Base-by-base conservation (phyloP, 208 protist genomes). In the Crithidia thermophila region DNA sequence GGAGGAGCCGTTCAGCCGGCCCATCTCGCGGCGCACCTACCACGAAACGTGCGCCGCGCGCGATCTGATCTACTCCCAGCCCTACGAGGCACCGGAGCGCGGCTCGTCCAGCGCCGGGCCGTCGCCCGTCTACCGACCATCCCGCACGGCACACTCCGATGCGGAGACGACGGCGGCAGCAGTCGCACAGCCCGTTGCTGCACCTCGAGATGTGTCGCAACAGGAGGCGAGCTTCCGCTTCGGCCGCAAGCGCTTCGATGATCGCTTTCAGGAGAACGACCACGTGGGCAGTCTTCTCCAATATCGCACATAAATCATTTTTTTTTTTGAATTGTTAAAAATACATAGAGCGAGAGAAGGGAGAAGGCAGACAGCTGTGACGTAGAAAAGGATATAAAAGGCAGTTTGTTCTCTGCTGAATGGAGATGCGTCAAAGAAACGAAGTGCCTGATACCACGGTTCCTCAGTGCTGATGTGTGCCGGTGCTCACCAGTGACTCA, bases 31-130 rank as follows among this genome's bases (percentile, higher is more conserved):
- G 18, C 79, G 67, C 28, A 76, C 66, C n/a, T 84, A 75, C 52
- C 78, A 86, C 40, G 78, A 85, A 28, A 78, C 75, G 47, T 81
- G 70, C 46, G 75, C 82, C 6, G 85, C 87, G 33, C 82, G 84
- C 21, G 84, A 93, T 36, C 79, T 95, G 2, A 82, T 95, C 64
- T 95, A 91, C 63, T 58, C 64, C n/a, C 57, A 77, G 34, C 52
- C 47, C 28, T 45, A 70, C 52, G 70, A 69, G 31, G 53, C 55
- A 18, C 53, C 71, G n/a, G 46, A 58, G 23, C 55, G 50, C 1
- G 14, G 3, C 16, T 43, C 31, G 27, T 30, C 42, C 4, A 31
- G 52, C 8, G 51, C 59, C 2, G 51, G 31, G 23, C 42, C 69
- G 3, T 58, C 49, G n/a, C 23, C 33, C 2, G 18, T 36, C 2